A percentile compares a stretch with the other conserved stretches of the same genome.
phyloP scores from a whole-genome alignment of 768 basidiomycete genomes.

The Podaxis sp. region DNA sequence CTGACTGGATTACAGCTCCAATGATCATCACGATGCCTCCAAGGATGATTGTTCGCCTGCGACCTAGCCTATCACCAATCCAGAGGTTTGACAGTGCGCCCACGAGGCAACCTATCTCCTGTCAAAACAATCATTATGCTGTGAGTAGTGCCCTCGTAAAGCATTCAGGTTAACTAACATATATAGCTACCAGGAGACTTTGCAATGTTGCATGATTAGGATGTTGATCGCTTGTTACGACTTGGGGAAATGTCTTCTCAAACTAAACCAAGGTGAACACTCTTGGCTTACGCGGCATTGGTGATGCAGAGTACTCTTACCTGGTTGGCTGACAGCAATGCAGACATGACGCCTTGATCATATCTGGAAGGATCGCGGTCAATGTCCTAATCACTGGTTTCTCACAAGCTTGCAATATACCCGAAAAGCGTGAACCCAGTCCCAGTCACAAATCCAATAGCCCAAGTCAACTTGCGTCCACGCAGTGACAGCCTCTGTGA shows the following conservation, averaged over 20 bases:
- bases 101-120: slow-evolving; percentile 66
- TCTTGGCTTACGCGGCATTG: not conserved
- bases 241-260: slow-evolving; percentile 57
- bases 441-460: slow-evolving; percentile 57
- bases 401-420: slow-evolving; percentile 24
- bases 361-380: slow-evolving; percentile 36
- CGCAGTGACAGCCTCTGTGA: slow-evolving; percentile 33
- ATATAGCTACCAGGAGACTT: slow-evolving; percentile 59
- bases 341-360: slow-evolving; percentile 74
- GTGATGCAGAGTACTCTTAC: slow-evolving; percentile 24
- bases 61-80: slow-evolving; percentile 59
- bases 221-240: slow-evolving; percentile 37
- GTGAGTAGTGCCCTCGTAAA: not conserved
- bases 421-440: slow-evolving; percentile 66
- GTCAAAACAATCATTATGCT: not conserved
- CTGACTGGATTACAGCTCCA: slow-evolving; percentile 60
- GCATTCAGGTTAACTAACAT: slow-evolving; percentile 32
- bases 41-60: slow-evolving; percentile 55
- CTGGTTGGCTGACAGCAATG: slow-evolving; percentile 55
- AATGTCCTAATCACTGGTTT: not conserved
- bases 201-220: slow-evolving; percentile 55
- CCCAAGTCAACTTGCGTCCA: slow-evolving; percentile 45
- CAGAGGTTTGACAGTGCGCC: slow-evolving; percentile 65
- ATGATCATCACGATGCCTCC: slow-evolving; percentile 62
- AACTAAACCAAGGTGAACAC: slow-evolving; percentile 36